These are phyloP conservation scores for Sclerotinia trifoliorum DNA, from an alignment of 2,329 filamentous ascomycete species.

Conservation along the genomic window DNA sequence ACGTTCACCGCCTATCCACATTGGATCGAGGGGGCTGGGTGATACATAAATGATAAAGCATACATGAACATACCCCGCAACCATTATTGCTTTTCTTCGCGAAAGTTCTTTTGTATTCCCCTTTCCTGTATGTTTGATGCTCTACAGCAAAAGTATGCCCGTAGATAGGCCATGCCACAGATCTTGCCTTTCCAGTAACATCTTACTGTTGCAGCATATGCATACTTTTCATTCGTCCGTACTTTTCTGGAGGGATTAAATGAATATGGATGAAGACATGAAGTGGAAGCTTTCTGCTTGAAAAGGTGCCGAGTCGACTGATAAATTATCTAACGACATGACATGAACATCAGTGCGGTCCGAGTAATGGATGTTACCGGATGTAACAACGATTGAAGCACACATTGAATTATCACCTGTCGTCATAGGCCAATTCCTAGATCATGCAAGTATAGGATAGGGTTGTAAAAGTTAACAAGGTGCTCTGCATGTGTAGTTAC, in stretches of 20 bases:
- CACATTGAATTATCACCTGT: neutral
- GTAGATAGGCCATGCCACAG: neutral
- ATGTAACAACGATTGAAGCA: slow-evolving; percentile 8
- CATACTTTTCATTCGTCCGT: neutral
- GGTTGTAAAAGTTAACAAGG: neutral
- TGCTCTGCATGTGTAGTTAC: neutral
- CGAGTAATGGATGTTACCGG: neutral
- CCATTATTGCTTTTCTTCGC: slow-evolving; percentile 18
- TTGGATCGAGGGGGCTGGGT: slow-evolving; percentile 12
- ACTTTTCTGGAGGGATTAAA: neutral
- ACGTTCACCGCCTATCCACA: slow-evolving; percentile 21
- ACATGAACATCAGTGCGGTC: slow-evolving; percentile 1
- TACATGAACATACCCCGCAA: slow-evolving; percentile 23
- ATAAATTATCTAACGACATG: neutral
- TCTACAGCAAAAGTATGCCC: neutral
- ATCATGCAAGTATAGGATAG: slow-evolving; percentile 12
- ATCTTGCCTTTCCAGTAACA: slow-evolving; percentile 1
- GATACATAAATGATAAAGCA: slow-evolving; percentile 4
- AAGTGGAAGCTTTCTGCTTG: neutral
- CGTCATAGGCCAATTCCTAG: neutral
- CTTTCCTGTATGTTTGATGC: neutral
- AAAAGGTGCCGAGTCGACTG: neutral
- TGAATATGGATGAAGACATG: neutral
- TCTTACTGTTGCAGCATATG: slow-evolving; percentile 4
- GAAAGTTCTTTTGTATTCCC: slow-evolving; percentile 14